Base-by-base conservation (phyloP, 176 grass and related monocot species). In the Rhynchospora tenuis region DNA sequence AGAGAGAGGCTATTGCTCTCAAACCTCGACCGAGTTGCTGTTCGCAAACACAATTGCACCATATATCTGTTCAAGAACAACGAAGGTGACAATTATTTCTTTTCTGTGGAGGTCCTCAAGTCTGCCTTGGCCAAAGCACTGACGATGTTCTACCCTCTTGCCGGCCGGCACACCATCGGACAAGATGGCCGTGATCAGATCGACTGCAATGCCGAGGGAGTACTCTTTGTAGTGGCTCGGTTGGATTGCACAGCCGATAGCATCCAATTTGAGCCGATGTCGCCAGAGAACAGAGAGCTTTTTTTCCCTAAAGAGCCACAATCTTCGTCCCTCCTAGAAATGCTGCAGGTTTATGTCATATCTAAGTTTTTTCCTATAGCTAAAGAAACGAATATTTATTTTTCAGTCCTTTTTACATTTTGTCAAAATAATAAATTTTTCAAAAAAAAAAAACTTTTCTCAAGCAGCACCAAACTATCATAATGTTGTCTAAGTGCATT, bases 91-190 rank as follows among this genome's bases (percentile, higher is more conserved):
- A 2, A 20, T 0, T 44, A 44, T 10, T 91, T 93, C 89, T 88
- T 97, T 76, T 85, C 66, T 0, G 78, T 64, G 47, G 89, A 86
- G 77, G 59, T 81, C 59, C 81, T 93, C 61, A 85, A 90, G 27
- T 82, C 66, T 0, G 82, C 93, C 71, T 85, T 95, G 27, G 89
- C 87, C 11, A 83, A 47, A 57, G 86, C 89, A 65, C 84, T 94
- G 63, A 89, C 90, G 71, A 23, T 84, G 0, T 90, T 92, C 86
- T 97, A 97, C 72, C 94, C 89, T 19, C 55, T 94, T 58, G 94
- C 88, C 6, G 94, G 94, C 51, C 84, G 88, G n/a, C 75, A 90
- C 11, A 76, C 47, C 3, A 5, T 9, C 4, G 86, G 83, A 1
- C 45, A 17, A 0, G 67, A 79, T 0, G 94, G 88, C 0, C 87